phyloP scores from a whole-genome alignment of 1,284 basidiomycete species.

The Veloboletus limbatus region DNA sequence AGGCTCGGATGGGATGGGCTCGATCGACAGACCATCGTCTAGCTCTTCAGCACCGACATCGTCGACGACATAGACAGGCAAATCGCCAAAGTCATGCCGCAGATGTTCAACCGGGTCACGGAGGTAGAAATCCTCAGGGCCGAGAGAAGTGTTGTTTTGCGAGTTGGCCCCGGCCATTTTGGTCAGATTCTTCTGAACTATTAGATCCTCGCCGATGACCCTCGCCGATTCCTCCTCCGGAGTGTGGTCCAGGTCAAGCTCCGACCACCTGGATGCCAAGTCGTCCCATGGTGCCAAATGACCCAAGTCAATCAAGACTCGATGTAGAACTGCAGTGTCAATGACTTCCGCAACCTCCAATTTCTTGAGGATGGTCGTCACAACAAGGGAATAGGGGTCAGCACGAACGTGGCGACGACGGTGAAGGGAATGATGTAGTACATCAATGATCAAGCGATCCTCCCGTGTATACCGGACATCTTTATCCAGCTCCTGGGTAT shows the following conservation, averaged over 20 bases:
- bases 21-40: conserved; percentile 92
- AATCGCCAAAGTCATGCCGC: conserved; percentile 82
- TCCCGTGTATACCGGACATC: conserved; percentile 49
- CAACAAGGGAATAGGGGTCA: conserved; percentile 57
- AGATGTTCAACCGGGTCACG: conserved; percentile 60
- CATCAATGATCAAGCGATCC: conserved; percentile 66
- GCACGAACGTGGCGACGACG: conserved; percentile 58
- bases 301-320: conserved; percentile 65
- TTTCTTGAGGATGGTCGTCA: conserved; percentile 62
- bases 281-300: conserved; percentile 77
- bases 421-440: conserved; percentile 63
- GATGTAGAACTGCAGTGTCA: conserved; percentile 40
- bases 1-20: conserved; percentile 55
- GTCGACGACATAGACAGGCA: conserved; percentile 90
- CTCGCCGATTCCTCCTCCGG: conserved; percentile 34
- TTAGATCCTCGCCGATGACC: conserved; percentile 32
- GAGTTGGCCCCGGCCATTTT: conserved; percentile 4
- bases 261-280: conserved; percentile 38
- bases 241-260: conserved; percentile 35
- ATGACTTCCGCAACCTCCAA: conserved; percentile 40
- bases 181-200: conserved; percentile 34
- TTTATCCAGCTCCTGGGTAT: conserved; percentile 27
- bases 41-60: conserved; percentile 81
- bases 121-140: conserved; percentile 57
- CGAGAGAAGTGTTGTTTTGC: conserved; percentile 34